Base-by-base conservation (phyloP, 2,329 filamentous ascomycete genomes). In the Monilinia fructicola region DNA sequence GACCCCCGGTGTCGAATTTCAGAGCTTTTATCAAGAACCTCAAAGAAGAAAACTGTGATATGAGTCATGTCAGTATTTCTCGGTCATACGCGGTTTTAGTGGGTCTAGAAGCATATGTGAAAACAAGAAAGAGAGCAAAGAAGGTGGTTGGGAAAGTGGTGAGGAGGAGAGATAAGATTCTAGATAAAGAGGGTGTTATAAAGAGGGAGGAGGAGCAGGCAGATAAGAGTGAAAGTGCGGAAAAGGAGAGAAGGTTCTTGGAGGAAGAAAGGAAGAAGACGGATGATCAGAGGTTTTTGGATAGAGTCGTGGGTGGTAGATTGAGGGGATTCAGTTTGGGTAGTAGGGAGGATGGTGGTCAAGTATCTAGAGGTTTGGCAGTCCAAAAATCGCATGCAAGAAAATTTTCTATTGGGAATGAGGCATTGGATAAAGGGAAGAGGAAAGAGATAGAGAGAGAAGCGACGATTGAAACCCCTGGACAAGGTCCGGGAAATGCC, bases 81-180 rank as follows among this genome's bases (percentile, higher is more conserved):
- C 89, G 92, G 72, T 90, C 89, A 1, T 97, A 96, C 74, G 89
- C 90, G 0, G 87, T 96, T 0, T 82, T 97, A 0, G 85, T 93
- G 0, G 93, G 93, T 0, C 81, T 97, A 5, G 93, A 97, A 79
- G 85, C 87, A 18, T 97, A 96, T 74, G 79, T 89, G 60, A 87
- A 87, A 73, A 89, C 88, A 16, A 86, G 88, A 60, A 65, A 65
- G 67, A 87, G 87, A 74, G 83, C 89, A 44, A 90, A 90, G 78
- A 78, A 46, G 14, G n/a, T 62, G 0, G 14, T 66, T 31, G 54
- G 54, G n/a, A 64, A 64, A 7, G 31, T 59, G 40, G 53, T 26
- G 54, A 50, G 63, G 54, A 50, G 63, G 28, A 59, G 23, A 21
- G 63, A 60, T 50, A 59, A 48, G 35, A 59, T 59, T 18, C 18